Evolutionary conservation across 805 yeast genomes (phyloP), one percentile per base, ranked within the genome.

Genomic region (Ogataea allantospora): DNA sequence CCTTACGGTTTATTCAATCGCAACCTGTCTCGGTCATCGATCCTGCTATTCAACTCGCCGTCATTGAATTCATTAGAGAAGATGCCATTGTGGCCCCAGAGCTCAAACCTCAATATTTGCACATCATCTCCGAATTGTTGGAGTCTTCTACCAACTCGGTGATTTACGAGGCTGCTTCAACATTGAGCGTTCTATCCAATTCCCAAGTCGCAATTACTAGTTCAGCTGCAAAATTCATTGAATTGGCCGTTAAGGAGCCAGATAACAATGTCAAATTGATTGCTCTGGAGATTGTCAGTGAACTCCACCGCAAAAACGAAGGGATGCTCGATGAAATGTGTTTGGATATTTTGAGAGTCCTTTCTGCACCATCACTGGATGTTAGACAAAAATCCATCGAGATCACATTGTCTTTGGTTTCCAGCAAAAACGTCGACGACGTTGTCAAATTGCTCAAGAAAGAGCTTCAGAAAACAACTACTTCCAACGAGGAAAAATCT

Each of bases 221-320:
- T 45, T 93, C 96, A 11, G 98, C 95, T 26, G 64, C 79, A 39
- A 88, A 88, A 61, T 83, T 88, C 55, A 80, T 91, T 44, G 95
- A 87, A 42, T 72, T 93, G 51, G 95, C 96, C 22, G 80, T 82
- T 51, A 86, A 83, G 58, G 98, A 88, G 59, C 74, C 95, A n/a
- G 98, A 93, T 63, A 89, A 86, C 67, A 93, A 89, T 57, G 89
- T 91, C 53, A 95, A 95, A 65, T 75, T 93, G 48, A 89, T 91
- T 55, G 93, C 95, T 14, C 72, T 93, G 56, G 93, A 88, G 57
- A 78, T 95, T 62, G 80, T 93, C 43, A 77, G 76, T 51, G 88
- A 83, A 37, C 76, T 93, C 36, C 83, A 86, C 55, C 67, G 68
- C 45, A 74, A 73, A 45, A 77, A 81, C 57, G 91, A 93, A 15